Base-by-base conservation (phyloP, 2,329 filamentous ascomycete genomes). In the Colletotrichum limetticola region DNA sequence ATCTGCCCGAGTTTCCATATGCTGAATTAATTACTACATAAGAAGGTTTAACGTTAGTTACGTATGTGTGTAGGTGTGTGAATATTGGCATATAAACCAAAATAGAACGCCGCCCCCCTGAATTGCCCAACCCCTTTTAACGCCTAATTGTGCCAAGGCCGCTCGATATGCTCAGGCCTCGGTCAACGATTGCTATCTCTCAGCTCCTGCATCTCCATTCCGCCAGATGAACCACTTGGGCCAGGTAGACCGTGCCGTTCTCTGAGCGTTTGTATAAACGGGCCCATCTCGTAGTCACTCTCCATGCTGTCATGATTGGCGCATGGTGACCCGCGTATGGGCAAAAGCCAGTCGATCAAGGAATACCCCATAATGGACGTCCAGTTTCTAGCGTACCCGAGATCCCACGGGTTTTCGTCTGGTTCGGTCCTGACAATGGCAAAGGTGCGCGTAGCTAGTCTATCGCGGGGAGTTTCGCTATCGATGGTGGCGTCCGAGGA, bases 361-460 rank as follows among this genome's bases (percentile, higher is more conserved):
- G 84, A 89, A 59, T 88, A 83, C 0, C 96, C 96, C 91, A 99
- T 95, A 28, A 98, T 90, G 16, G 92, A 89, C 75, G 91, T 90
- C 83, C 95, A 92, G 78, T 98, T 98, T 32, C 86, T 83, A 74
- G 89, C 86, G 9, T 84, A 83, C 2, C 93, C 94, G 1, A 97
- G 84, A 77, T 97, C 90, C 91, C 95, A 99, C 0, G 95, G 94
- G 76, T 98, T 98, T 76, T 97, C 92, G 11, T 94, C 92, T 0
- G 90, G 88, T 3, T 90, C 85, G 0, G 93, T 94, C 74, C 90
- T 88, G 2, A 98, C 85, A 53, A 98, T 92, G 14, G 94, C 95
- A 79, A 97, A 98, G 12, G 90, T 93, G 32, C 92, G 89, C 5
- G 84, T 86, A 28, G 91, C 89, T 3, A 85, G 82, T 56, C 80